Evolutionary conservation across 176 grass and related monocot genomes (phyloP).

Genomic region (Zoysia japonica): DNA sequence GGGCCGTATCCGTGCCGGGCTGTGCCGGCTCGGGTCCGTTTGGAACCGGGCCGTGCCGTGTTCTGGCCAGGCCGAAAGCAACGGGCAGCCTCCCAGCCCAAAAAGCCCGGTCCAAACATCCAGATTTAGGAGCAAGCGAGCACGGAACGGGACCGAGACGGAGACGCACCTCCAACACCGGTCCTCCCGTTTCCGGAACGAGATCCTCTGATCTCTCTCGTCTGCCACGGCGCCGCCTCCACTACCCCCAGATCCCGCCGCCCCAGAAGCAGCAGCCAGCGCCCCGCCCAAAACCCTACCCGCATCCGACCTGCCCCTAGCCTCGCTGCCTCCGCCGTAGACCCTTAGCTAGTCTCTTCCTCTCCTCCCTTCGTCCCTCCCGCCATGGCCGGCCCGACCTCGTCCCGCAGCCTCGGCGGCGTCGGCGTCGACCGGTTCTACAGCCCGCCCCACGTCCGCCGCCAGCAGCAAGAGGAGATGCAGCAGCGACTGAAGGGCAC

Average conservation of each 20-base stretch:
- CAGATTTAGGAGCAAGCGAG: no score
- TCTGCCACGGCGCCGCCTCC: slow-evolving; percentile 29
- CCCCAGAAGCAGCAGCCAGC: slow-evolving; percentile 21
- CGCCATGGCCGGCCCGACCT: slow-evolving; percentile 48
- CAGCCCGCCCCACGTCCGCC: slow-evolving; percentile 63
- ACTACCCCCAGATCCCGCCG: slow-evolving; percentile 39
- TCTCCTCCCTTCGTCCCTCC: background rate
- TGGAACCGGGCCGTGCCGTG: no score
- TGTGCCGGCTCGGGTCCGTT: no score
- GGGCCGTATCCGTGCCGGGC: no score
- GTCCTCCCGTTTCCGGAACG: background rate
- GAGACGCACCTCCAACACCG: background rate
- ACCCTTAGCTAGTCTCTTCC: background rate
- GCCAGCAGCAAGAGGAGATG: slow-evolving; percentile 56
- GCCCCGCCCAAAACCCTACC: slow-evolving; percentile 25
- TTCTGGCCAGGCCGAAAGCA: no score
- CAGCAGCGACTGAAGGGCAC: slow-evolving; percentile 23
- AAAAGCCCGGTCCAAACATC: no score
- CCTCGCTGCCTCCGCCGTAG: background rate
- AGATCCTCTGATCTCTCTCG: background rate
- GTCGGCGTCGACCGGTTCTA: slow-evolving; percentile 64
- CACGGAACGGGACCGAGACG: no score
- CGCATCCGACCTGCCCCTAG: background rate
- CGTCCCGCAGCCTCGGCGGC: slow-evolving; percentile 36
- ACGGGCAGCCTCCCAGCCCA: no score